Base-by-base conservation (phyloP, 2,329 filamentous ascomycete species). In the Fusarium fujikuroi region DNA sequence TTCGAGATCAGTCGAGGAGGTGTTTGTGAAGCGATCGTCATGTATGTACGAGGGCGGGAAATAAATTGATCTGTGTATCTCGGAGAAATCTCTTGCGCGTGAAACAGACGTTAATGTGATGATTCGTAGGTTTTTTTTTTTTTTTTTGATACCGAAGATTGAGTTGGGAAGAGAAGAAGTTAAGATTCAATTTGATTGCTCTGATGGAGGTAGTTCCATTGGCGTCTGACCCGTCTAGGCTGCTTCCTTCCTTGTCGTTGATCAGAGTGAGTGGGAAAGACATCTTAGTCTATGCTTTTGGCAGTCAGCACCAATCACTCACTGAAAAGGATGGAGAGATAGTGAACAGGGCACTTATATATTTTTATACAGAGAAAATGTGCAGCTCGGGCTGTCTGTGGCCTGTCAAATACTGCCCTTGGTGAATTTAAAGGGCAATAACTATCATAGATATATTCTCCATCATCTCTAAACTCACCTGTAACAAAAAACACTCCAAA, bases 21-120 rank as follows among this genome's bases (percentile, higher is more conserved):
- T 49, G n/a, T 57, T 52, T 9, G 47, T 46, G 11, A 54, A 39
- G 46, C 28, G 30, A 54, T 36, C 30, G 60, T 16, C 49, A 56
- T 60, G 47, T 57, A 57, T 46, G 67, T 74, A 57, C 52, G 34
- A 74, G 54, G 71, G 37, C 68, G 71, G 71, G 43, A 57, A 74
- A 69, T 74, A 65, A 42, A 42, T 16, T 30, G 46, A n/a, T 30
- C n/a, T 69, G 67, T 53, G 63, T 59, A 47, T 42, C 53, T 64
- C 50, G n/a, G 39, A 53, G 43, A 46, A 53, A 23, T 32, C n/a
- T 19, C 34, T 25, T 21, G 16, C 36, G 21, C 40, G 50, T 69
- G 50, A 34, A 57, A 66, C 46, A 46, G 14, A 44, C 10, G 11
- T 8, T n/a, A 39, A 3, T 30, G 19, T 23, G 6, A 15, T 30